Evolutionary conservation across 257 asterid species (phyloP).

Genomic region (Gynochthodes officinalis): DNA sequence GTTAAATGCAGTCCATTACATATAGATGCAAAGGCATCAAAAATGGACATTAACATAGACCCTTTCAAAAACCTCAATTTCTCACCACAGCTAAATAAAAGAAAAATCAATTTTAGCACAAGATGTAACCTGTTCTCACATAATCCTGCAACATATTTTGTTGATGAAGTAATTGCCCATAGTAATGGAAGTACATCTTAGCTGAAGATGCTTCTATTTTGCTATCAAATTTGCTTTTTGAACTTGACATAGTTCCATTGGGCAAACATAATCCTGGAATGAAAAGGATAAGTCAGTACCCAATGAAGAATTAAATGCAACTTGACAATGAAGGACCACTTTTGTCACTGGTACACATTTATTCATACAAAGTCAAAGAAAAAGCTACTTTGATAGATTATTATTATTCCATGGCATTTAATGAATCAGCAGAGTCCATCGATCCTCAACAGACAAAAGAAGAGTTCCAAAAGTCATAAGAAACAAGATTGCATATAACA

Average conservation of each 20-base stretch:
- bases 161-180: conserved; percentile 96
- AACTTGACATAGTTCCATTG: conserved; percentile 54
- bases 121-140: conserved; percentile 81
- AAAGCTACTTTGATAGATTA: background rate
- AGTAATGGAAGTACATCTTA: conserved; percentile 97
- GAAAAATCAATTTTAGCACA: background rate
- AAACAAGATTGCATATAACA: background rate
- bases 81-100: conserved; percentile 2
- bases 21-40: no score
- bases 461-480: background rate
- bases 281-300: background rate
- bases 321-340: background rate
- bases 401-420: background rate
- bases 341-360: background rate
- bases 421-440: background rate
- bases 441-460: background rate
- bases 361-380: background rate
- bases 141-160: conserved; percentile 99
- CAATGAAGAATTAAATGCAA: conserved; percentile 1
- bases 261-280: conserved; percentile 55
- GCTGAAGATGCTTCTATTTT: conserved; percentile 97
- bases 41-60: background rate
- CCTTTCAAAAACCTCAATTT: background rate
- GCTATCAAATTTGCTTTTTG: conserved; percentile 80
- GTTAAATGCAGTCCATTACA: no score